Evolutionary conservation across 176 grass and related monocot species (phyloP), one percentile per base, ranked within the genome.

Genomic region (Oryza nivara): DNA sequence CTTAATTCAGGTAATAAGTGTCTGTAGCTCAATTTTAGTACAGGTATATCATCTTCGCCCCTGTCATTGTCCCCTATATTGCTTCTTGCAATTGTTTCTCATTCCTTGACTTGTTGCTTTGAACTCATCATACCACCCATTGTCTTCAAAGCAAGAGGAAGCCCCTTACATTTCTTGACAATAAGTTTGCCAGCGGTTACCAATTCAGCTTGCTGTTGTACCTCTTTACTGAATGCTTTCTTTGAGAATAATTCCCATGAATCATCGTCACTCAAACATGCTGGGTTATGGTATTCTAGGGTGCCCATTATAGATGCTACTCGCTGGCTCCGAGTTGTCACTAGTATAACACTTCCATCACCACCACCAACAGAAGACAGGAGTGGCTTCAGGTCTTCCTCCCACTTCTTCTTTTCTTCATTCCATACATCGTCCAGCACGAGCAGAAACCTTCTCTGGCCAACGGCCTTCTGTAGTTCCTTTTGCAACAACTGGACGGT

Each of bases 361-460:
- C 7, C 3, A 32, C 48, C 87, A 74, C 43, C 80, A 40, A 65
- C 0, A 38, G 73, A 63, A 87, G n/a, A 45, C n/a, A 54, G 11
- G 0, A 78, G 45, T 0, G 73, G 52, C 65, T 54, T 79, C 1
- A 94, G 38, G 28, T 30, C 28, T 0, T 20, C 58, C 64, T 76
- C 38, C 92, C 89, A 94, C 22, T 72, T 78, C 0, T 22, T 0
- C 0, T 11, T 0, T 0, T 76, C 74, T 25, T 91, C 89, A 34
- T 75, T 84, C 92, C 89, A 94, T 0, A 87, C 86, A 40, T 86
- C 80, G 15, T 94, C 88, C 0, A 87, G 56, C 14, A 94, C 11
- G 0, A 91, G 47, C 0, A 94, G 12, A 17, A 23, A 88, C n/a
- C 32, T 80, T 4, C 80, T 85, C 1, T 3, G 7, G 0, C 71